These are phyloP conservation scores for Terana coerulea DNA, from an alignment of 768 basidiomycete genomes.

Conservation along the genomic window DNA sequence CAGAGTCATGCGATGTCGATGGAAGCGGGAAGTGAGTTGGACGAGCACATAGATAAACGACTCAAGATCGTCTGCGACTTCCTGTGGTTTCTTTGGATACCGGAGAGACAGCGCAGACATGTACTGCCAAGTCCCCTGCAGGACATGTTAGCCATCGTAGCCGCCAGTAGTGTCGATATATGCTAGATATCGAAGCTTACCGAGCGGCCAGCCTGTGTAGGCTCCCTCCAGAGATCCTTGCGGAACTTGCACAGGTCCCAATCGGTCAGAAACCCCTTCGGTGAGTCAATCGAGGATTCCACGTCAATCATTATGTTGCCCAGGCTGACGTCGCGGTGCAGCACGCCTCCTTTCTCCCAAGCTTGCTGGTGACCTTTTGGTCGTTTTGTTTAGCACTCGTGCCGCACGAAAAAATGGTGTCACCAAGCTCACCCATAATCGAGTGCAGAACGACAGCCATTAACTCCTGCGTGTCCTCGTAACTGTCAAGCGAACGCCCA, in stretches of 20 bases:
- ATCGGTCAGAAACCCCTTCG: constrained; percentile 1
- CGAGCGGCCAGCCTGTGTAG: not conserved
- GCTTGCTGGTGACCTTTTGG: not conserved
- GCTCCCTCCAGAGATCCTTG: not conserved
- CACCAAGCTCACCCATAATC: not conserved
- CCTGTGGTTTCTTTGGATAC: not conserved
- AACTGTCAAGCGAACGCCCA: not conserved
- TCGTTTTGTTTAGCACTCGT: too few relatives aligned
- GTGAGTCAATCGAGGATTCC: not conserved
- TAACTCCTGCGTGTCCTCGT: not conserved
- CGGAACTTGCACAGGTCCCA: constrained; percentile 4
- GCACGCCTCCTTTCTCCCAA: not conserved
- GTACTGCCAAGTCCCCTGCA: constrained; percentile 6
- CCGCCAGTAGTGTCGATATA: not conserved
- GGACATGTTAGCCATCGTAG: not conserved
- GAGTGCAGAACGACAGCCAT: not conserved
- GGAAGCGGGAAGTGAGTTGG: not conserved
- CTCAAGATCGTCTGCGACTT: not conserved
- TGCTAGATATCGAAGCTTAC: not conserved
- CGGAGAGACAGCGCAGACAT: not conserved
- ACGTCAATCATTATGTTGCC: constrained; percentile 1
- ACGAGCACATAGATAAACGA: not conserved
- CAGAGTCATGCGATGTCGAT: not conserved
- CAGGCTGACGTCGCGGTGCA: constrained; percentile 1
- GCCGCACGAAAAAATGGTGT: not conserved